Evolutionary conservation across 768 basidiomycete species (phyloP).

Genomic region (Collybia nuda): DNA sequence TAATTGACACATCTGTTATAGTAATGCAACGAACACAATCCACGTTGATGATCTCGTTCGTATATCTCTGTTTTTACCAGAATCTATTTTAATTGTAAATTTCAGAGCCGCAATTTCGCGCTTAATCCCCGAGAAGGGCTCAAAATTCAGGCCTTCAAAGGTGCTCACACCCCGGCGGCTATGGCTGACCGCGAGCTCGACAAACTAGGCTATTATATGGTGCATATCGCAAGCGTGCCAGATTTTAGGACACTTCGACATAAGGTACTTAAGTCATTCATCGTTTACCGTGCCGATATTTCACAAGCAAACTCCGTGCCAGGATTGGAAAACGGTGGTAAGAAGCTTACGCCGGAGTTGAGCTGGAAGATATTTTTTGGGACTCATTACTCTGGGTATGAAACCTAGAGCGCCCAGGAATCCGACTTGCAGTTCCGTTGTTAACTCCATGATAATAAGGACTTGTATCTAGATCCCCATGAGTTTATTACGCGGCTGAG

Average conservation of each 20-base stretch:
- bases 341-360: conserved; percentile 30
- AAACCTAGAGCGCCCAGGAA: no score
- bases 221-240: conserved; percentile 54
- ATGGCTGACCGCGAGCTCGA: conserved; percentile 69
- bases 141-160: conserved; percentile 81
- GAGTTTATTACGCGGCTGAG: no score
- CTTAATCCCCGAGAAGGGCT: conserved; percentile 83
- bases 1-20: conserved; percentile 20
- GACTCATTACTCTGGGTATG: no score
- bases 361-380: no score
- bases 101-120: conserved; percentile 80
- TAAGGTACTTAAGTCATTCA: conserved; percentile 43
- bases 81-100: neutral
- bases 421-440: neutral
- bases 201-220: conserved; percentile 63
- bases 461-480: no score
- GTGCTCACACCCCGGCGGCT: conserved; percentile 65
- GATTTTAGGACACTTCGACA: conserved; percentile 71
- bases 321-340: conserved; percentile 55
- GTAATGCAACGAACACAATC: conserved; percentile 72
- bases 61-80: conserved; percentile 2
- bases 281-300: neutral
- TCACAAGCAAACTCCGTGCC: no score
- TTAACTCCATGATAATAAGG: no score
- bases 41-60: conserved; percentile 84